Percentiles rank a stretch among this genome's conserved stretches.
Evolutionary conservation across 345 rosid genomes (phyloP).

Genomic region (Ailanthus altissimus): DNA sequence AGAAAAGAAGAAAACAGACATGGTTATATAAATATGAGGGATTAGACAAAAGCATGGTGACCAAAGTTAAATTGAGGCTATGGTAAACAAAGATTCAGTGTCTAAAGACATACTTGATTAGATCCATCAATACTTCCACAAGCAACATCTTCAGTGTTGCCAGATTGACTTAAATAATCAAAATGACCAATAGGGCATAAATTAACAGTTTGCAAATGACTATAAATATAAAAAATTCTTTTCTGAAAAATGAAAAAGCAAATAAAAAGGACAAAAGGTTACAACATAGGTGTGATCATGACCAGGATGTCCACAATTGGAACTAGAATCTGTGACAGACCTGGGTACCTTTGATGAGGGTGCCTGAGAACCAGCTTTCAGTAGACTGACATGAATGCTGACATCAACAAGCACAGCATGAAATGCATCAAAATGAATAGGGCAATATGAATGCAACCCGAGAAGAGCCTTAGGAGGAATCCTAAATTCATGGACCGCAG

Average conservation of each 20-base stretch:
- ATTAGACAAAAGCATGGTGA: not conserved
- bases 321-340: slow-evolving; percentile 48
- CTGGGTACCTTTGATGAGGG: slow-evolving; percentile 50
- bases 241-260: too few relatives aligned
- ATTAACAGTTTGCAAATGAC: slow-evolving; percentile 8
- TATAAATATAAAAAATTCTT: not conserved
- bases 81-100: slow-evolving; percentile 1
- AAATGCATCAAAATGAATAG: slow-evolving; percentile 82
- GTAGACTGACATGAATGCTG: slow-evolving; percentile 68
- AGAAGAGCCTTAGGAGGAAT: slow-evolving; percentile 91
- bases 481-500: slow-evolving; percentile 81
- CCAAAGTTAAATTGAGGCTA: not conserved
- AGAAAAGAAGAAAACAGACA: not conserved
- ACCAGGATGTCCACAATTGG: not conserved
- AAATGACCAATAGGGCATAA: slow-evolving; percentile 4
- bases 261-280: not conserved
- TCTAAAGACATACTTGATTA: slow-evolving; percentile 52
- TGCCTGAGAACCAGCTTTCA: slow-evolving; percentile 55
- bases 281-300: slow-evolving; percentile 4
- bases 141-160: slow-evolving; percentile 36
- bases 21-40: not conserved
- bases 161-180: slow-evolving; percentile 48
- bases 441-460: slow-evolving; percentile 93
- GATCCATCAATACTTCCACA: slow-evolving; percentile 44
- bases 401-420: slow-evolving; percentile 85